Percentiles rank a stretch among this genome's conserved stretches.
These are phyloP conservation scores for Byssochlamys sp. DNA, from an alignment of 2,329 filamentous ascomycete genomes.

Conservation along the genomic window DNA sequence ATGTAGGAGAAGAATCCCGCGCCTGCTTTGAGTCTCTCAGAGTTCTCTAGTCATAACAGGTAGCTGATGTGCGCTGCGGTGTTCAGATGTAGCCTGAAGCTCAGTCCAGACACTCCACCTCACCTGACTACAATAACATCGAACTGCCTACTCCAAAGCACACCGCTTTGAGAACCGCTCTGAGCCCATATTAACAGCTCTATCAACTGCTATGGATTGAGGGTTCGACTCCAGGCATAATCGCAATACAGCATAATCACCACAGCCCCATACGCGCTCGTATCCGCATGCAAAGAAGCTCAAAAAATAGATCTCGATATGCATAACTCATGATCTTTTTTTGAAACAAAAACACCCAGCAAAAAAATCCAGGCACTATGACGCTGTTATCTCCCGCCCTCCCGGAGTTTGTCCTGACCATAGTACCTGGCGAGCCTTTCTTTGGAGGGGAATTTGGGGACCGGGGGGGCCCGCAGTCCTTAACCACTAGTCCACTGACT, in stretches of 20 bases:
- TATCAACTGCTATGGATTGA: background rate
- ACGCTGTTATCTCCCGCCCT: background rate
- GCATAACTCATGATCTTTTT: background rate
- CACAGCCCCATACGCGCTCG: background rate
- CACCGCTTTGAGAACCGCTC: background rate
- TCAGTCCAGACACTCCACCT: background rate
- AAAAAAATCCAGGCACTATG: background rate
- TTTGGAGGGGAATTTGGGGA: background rate
- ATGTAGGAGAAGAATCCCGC: background rate
- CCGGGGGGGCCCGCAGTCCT: background rate
- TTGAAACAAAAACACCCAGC: background rate
- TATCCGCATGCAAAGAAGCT: background rate
- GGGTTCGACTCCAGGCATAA: background rate
- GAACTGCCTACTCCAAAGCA: background rate
- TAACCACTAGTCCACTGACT: background rate
- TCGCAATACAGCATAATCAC: background rate
- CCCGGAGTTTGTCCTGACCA: background rate
- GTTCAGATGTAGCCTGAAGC: background rate
- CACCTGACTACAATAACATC: no score
- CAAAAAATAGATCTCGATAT: background rate
- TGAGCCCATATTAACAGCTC: background rate
- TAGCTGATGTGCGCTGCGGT: background rate
- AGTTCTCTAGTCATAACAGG: background rate
- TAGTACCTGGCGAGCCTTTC: background rate
- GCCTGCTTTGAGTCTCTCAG: no score